phyloP scores from a whole-genome alignment of 2,329 filamentous ascomycete species.

The Sclerotinia minor region DNA sequence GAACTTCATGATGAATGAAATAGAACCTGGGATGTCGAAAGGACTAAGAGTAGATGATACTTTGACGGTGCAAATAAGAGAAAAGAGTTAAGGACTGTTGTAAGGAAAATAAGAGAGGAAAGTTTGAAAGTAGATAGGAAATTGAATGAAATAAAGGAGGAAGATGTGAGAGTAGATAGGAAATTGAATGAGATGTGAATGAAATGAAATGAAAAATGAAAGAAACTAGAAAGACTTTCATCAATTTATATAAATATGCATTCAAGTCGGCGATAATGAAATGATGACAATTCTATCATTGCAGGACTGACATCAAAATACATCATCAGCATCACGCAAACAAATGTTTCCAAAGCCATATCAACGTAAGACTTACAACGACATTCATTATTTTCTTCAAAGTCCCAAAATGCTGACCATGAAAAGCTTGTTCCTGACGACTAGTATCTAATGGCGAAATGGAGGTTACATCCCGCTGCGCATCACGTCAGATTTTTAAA shows the following conservation, averaged over 20 bases:
- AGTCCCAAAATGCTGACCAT: neutral
- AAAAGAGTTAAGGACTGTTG: slow-evolving; percentile 1
- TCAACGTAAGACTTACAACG: neutral
- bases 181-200: slow-evolving; percentile 5
- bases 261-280: neutral
- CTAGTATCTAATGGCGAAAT: neutral
- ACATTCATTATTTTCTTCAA: neutral
- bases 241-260: slow-evolving; percentile 16
- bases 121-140: slow-evolving; percentile 10
- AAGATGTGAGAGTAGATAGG: slow-evolving; percentile 2
- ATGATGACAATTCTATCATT: neutral
- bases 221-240: neutral
- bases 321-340: slow-evolving; percentile 4
- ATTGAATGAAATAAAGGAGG: neutral
- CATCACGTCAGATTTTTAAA: neutral
- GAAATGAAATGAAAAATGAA: slow-evolving; percentile 20
- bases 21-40: neutral
- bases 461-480: neutral
- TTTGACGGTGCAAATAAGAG: neutral
- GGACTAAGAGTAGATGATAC: neutral
- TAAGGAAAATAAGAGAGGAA: neutral
- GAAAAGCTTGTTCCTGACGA: neutral
- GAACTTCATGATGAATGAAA: slow-evolving; percentile 33
- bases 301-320: slow-evolving; percentile 7
- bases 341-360: slow-evolving; percentile 4